Evolutionary conservation across 352 stramenopile genomes (phyloP), one percentile per base, ranked within the genome.

Genomic region (Phytophthora sansomeana): DNA sequence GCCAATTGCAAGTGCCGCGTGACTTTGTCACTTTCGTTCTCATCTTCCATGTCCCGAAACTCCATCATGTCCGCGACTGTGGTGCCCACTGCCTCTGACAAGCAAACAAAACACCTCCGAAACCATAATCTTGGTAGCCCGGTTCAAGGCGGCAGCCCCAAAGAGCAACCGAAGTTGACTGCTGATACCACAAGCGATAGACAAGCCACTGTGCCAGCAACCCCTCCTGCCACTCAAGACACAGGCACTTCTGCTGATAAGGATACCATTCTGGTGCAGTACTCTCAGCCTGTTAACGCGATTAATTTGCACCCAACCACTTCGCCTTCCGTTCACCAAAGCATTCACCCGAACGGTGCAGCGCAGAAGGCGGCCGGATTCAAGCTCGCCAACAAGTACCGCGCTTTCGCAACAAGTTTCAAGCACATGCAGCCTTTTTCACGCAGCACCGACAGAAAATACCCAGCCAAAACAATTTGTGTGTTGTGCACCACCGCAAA

Each of bases 341-440:
- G 21, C 3, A 24, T 24, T 24, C 21, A 24, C 21, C 21, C 21
- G 21, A 24, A 24, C 21, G 21, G 21, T 24, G 21, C 21, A 24
- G 21, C 21, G 21, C 21, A 24, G 21, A 24, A 24, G 21, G 21
- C 21, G 21, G 21, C 21, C 21, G 21, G 21, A 24, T 67, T 58
- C 36, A 60, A 42, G 33, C 50, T 82, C 53, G 73, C 74, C 2
- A 83, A 83, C 43, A 83, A 90, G 54, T 89, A 89, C 63, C 53
- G 63, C 5, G 54, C 78, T 21, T 53, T 89, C 33, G 77, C 80
- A 30, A 60, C 67, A 2, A 73, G 73, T 42, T 89, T 82, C 41
- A 79, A 75, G 26, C 44, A 66, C 10, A 54, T 85, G 9, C 81
- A 72, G n/a, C 80, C 81, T 9, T 92, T 83, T 67, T 81, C 73